Conservation (phyloP, 345 rosid species). For the Eucalyptus marginata region DNA sequence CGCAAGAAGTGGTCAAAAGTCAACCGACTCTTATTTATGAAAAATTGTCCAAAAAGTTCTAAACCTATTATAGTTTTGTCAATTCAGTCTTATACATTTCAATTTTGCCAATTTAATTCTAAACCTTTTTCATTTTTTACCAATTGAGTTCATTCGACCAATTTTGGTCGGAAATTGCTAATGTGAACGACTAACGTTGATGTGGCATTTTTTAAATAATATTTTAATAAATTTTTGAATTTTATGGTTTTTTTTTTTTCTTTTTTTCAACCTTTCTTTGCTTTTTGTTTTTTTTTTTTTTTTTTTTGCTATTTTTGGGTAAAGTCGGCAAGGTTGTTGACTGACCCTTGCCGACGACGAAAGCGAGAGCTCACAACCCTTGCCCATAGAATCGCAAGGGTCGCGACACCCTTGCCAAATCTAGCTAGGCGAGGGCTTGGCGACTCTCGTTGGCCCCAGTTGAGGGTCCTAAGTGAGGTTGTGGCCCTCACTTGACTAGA, state of each 20-base stretch:
- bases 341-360: fast-evolving
- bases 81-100: too few species aligned
- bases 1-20: not conserved
- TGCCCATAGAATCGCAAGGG: fast-evolving
- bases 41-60: too few species aligned
- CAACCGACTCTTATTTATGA: not conserved
- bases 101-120: too few species aligned
- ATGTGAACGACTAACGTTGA: fast-evolving
- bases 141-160: fast-evolving
- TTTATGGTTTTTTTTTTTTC: too few species aligned
- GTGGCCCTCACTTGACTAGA: fast-evolving
- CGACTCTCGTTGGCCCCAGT: fast-evolving
- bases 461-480: fast-evolving
- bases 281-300: too few species aligned
- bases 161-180: fast-evolving
- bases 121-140: fast-evolving
- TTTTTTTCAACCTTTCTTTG: too few species aligned
- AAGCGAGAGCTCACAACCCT: too few species aligned
- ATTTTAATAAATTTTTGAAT: too few species aligned
- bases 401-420: fast-evolving
- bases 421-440: too few species aligned
- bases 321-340: fast-evolving
- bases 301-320: too few species aligned
- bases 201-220: too few species aligned
- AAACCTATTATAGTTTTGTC: fast-evolving